phyloP scores from a whole-genome alignment of 768 basidiomycete genomes.

The Tylopilus plumbeoviolaceoides region DNA sequence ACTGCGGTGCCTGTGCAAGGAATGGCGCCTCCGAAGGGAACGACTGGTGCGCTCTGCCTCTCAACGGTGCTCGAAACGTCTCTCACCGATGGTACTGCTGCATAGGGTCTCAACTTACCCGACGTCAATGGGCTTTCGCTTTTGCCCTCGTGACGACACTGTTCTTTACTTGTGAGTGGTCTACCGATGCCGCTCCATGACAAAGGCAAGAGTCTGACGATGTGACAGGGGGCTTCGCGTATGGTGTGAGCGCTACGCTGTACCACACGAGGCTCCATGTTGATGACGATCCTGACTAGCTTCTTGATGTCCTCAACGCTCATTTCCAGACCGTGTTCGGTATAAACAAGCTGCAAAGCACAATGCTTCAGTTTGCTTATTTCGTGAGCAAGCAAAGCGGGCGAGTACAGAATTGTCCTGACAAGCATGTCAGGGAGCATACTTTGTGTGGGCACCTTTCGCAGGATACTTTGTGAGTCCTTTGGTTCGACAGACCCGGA shows the following conservation, averaged over 20 bases:
- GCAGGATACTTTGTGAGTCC: slow-evolving; percentile 53
- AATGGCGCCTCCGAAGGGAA: slow-evolving; percentile 39
- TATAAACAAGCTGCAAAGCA: slow-evolving; percentile 67
- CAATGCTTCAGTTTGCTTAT: slow-evolving; percentile 71
- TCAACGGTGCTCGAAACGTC: neutral
- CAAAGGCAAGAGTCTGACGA: neutral
- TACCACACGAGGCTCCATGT: neutral
- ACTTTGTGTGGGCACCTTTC: slow-evolving; percentile 55
- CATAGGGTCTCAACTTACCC: slow-evolving; percentile 38
- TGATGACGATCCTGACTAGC: slow-evolving; percentile 35
- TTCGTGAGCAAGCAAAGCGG: slow-evolving; percentile 41
- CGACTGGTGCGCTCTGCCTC: slow-evolving; percentile 34
- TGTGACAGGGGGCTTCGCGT: slow-evolving; percentile 59
- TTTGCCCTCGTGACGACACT: slow-evolving; percentile 69
- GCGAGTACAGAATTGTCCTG: neutral
- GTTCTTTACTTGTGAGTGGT: slow-evolving; percentile 64
- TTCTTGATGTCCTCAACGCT: slow-evolving; percentile 64
- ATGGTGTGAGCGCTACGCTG: slow-evolving; percentile 43
- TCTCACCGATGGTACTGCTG: neutral
- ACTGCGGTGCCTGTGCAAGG: neutral
- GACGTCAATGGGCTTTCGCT: slow-evolving; percentile 48
- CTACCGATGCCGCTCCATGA: neutral
- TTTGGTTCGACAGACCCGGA: neutral
- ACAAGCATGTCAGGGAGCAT: slow-evolving; percentile 44
- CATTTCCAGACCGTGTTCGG: slow-evolving; percentile 71